Evolutionary conservation across 2,329 filamentous ascomycete species (phyloP).

Genomic region (Alternaria brassicae): DNA sequence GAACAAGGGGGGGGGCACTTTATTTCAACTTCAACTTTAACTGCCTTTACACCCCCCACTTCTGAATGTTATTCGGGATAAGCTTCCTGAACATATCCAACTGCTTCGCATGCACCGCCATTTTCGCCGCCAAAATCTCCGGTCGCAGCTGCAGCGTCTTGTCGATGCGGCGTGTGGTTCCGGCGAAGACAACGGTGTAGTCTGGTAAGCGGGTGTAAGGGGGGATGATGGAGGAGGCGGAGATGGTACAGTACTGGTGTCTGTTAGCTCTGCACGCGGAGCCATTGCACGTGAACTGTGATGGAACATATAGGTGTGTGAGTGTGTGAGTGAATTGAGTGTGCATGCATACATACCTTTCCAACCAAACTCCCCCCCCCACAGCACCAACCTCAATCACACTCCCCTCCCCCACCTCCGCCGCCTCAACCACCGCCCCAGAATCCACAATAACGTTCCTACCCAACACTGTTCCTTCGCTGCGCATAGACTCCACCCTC

Average conservation of each 20-base stretch:
- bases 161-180: constrained; percentile 49
- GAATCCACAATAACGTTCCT: constrained; percentile 55
- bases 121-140: constrained; percentile 39
- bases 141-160: constrained; percentile 45
- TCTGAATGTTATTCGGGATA: constrained; percentile 47
- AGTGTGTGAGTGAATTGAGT: too few relatives aligned
- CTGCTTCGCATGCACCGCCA: constrained; percentile 44
- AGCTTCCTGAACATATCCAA: constrained; percentile 46
- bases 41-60: too few relatives aligned
- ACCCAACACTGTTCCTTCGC: constrained; percentile 49
- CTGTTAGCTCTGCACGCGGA: not conserved
- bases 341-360: constrained; percentile 52
- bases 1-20: too few relatives aligned
- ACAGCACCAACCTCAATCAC: constrained; percentile 45
- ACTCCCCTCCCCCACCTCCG: constrained; percentile 48
- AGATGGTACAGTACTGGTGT: constrained; percentile 54
- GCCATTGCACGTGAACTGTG: too few relatives aligned
- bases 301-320: too few relatives aligned
- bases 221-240: constrained; percentile 46
- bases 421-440: constrained; percentile 51
- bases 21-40: too few relatives aligned
- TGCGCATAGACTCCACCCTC: constrained; percentile 24
- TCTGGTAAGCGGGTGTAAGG: constrained; percentile 52
- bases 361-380: constrained; percentile 49
- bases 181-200: constrained; percentile 56